These are phyloP conservation scores for Phytopythium sindhum DNA, from an alignment of 352 stramenopile species.

Conservation along the genomic window DNA sequence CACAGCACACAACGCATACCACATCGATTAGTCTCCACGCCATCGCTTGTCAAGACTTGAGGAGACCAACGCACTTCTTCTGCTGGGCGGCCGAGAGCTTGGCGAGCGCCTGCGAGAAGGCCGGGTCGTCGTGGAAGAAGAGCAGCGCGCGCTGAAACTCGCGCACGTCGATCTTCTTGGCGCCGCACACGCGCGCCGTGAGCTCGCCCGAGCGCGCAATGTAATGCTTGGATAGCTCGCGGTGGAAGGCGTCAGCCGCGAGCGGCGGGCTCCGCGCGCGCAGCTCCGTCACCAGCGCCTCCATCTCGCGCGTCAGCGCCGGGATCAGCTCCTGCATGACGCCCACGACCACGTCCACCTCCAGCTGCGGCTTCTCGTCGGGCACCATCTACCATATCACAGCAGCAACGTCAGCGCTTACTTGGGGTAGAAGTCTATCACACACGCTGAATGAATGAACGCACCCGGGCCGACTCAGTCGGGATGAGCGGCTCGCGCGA, in stretches of 20 bases:
- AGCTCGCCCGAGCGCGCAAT: constrained; percentile 57
- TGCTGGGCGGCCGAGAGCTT: constrained; percentile 64
- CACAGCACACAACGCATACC: constrained; percentile 10
- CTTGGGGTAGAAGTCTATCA: too few relatives aligned
- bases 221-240: constrained; percentile 61
- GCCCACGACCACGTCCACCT: constrained; percentile 44
- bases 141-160: constrained; percentile 73
- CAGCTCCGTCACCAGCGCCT: constrained; percentile 42
- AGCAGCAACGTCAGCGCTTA: constrained; percentile 8
- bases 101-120: constrained; percentile 61
- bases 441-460: too few relatives aligned
- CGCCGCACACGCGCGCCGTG: constrained; percentile 49
- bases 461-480: constrained; percentile 28
- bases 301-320: constrained; percentile 69
- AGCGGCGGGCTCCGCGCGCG: constrained; percentile 27
- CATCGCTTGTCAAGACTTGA: not conserved
- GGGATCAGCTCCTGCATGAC: constrained; percentile 78
- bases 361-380: constrained; percentile 62
- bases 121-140: constrained; percentile 72
- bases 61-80: constrained; percentile 32
- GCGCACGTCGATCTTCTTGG: constrained; percentile 51
- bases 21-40: not conserved
- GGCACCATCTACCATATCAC: constrained; percentile 31
- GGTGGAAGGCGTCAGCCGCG: constrained; percentile 36
- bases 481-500: constrained; percentile 71